Conservation (phyloP, 2,329 filamentous ascomycete genomes). For the Setomelanomma holmii region DNA sequence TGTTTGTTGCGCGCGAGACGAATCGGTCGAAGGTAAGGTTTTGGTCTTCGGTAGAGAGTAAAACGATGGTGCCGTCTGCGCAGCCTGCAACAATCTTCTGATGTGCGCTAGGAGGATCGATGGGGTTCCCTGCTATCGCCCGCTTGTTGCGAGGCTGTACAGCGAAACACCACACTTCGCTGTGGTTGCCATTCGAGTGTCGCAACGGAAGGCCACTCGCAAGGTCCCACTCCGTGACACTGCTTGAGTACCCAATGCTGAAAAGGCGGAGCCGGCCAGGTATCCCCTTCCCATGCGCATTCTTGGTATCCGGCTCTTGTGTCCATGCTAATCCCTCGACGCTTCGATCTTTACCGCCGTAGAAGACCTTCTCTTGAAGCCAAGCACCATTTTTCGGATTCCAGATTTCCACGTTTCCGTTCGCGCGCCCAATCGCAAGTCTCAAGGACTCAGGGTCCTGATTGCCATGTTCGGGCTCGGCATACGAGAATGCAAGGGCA, state of each 20-base stretch:
- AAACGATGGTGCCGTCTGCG: slow-evolving; percentile 85
- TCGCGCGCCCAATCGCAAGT: slow-evolving; percentile 87
- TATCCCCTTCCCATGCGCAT: slow-evolving; percentile 63
- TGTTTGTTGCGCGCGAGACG: slow-evolving; percentile 77
- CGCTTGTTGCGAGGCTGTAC: slow-evolving; percentile 71
- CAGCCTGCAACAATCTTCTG: slow-evolving; percentile 84
- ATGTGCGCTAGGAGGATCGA: slow-evolving; percentile 14
- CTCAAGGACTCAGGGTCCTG: slow-evolving; percentile 67
- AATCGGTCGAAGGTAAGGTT: slow-evolving; percentile 82
- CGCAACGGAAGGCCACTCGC: slow-evolving; percentile 77
- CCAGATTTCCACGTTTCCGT: slow-evolving; percentile 98
- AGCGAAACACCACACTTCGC: slow-evolving; percentile 95
- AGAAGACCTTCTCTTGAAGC: slow-evolving; percentile 88
- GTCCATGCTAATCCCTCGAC: slow-evolving; percentile 94
- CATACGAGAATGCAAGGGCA: slow-evolving; percentile 89
- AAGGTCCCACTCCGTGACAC: slow-evolving; percentile 94
- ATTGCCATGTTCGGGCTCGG: slow-evolving; percentile 48
- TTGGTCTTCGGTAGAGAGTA: slow-evolving; percentile 85
- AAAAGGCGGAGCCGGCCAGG: slow-evolving; percentile 84
- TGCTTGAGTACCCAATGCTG: slow-evolving; percentile 92
- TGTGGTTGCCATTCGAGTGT: slow-evolving; percentile 89
- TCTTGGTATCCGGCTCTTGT: slow-evolving; percentile 78
- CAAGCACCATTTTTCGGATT: slow-evolving; percentile 82
- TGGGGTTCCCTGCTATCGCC: slow-evolving; percentile 25
- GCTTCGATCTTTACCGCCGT: slow-evolving; percentile 82